phyloP scores from a whole-genome alignment of 1,284 basidiomycete genomes.

The Xerocomus nothofagi region DNA sequence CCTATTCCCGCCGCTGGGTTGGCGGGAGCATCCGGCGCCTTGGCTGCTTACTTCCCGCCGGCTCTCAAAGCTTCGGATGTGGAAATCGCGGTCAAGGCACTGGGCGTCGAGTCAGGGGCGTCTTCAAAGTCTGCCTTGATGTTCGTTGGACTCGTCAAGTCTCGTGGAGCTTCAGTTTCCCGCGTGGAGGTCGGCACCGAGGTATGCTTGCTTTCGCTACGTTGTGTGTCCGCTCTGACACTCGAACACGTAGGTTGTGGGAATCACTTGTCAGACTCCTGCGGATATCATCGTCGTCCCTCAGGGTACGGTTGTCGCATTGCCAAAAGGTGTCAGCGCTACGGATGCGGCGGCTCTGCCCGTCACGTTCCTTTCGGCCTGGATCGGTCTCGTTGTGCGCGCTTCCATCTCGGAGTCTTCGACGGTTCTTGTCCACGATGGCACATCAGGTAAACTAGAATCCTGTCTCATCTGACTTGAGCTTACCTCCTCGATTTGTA shows the following conservation, averaged over 20 bases:
- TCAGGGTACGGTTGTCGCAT: constrained; percentile 13
- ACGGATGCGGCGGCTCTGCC: constrained; percentile 24
- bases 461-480: neutral
- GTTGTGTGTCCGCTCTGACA: neutral
- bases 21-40: constrained; percentile 4
- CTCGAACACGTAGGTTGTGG: constrained; percentile 13
- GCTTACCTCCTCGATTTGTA: constrained; percentile 12
- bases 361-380: constrained; percentile 25
- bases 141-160: constrained; percentile 19
- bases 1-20: constrained; percentile 17
- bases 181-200: constrained; percentile 8
- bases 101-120: constrained; percentile 9
- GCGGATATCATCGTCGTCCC: constrained; percentile 14
- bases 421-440: constrained; percentile 31
- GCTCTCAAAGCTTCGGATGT: constrained; percentile 12
- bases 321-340: constrained; percentile 15
- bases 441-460: constrained; percentile 20
- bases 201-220: constrained; percentile 1
- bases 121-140: constrained; percentile 9
- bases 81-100: constrained; percentile 16
- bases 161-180: constrained; percentile 8
- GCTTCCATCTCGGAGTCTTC: constrained; percentile 23
- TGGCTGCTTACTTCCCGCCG: constrained; percentile 24
- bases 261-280: constrained; percentile 14
- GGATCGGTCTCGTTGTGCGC: constrained; percentile 27